Evolutionary conservation across 176 grass and related monocot genomes (phyloP).

Genomic region (Carex kokanica): DNA sequence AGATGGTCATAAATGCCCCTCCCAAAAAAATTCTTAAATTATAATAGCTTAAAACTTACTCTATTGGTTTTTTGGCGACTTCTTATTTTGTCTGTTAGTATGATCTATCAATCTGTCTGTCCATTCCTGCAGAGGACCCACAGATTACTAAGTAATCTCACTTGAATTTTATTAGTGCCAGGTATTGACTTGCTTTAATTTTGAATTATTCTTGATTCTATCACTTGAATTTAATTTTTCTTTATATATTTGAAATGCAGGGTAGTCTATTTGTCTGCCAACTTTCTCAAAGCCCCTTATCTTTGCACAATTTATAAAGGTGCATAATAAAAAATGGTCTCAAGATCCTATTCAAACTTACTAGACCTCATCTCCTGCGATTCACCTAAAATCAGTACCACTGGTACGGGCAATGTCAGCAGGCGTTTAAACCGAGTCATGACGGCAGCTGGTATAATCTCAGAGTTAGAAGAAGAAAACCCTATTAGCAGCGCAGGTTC

Average conservation of each 20-base stretch:
- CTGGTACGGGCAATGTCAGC: slow-evolving; percentile 17
- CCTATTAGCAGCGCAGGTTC: slow-evolving; percentile 22
- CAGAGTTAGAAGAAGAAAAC: slow-evolving; percentile 40
- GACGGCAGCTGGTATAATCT: slow-evolving; percentile 44
- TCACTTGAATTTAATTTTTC: background rate
- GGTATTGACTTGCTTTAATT: background rate
- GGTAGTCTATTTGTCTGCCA: background rate
- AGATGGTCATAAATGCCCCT: background rate
- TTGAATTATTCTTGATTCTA: background rate
- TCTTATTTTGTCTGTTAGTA: background rate
- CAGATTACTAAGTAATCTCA: background rate
- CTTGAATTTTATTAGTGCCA: background rate
- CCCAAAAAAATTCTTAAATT: background rate
- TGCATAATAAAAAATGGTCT: slow-evolving; percentile 35
- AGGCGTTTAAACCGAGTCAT: slow-evolving; percentile 39
- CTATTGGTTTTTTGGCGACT: background rate
- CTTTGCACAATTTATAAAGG: background rate
- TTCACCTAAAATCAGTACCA: slow-evolving; percentile 3
- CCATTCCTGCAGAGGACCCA: background rate
- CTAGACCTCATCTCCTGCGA: slow-evolving; percentile 43
- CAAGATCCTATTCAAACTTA: slow-evolving; percentile 52
- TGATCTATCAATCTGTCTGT: background rate
- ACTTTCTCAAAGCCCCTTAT: background rate
- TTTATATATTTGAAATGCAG: background rate
- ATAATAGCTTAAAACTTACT: background rate